Percentiles rank a stretch among this genome's conserved stretches.
Evolutionary conservation across 306 rosid species (phyloP).

Genomic region (Cicer cuneatum): DNA sequence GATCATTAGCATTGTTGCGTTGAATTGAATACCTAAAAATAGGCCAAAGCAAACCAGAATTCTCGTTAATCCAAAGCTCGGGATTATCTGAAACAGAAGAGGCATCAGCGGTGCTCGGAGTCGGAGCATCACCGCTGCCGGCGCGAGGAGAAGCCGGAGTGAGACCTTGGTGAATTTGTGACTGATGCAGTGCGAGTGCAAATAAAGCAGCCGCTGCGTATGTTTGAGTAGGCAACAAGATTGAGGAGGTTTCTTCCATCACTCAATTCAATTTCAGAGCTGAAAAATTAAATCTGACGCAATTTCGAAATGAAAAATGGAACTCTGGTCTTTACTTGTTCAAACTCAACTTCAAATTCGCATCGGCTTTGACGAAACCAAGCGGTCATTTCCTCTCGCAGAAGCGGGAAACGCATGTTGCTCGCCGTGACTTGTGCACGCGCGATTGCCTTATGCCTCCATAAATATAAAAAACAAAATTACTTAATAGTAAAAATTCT

Average conservation of each 20-base stretch:
- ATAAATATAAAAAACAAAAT: no score
- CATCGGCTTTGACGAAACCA: constrained; percentile 40
- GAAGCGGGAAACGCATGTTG: constrained; percentile 44
- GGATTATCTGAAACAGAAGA: constrained; percentile 48
- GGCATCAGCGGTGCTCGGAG: not conserved
- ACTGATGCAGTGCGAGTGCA: constrained; percentile 59
- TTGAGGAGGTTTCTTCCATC: constrained; percentile 54
- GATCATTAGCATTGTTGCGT: not conserved
- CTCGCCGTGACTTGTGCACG: constrained; percentile 30
- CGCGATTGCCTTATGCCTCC: not conserved
- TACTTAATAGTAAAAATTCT: no score
- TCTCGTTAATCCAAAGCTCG: constrained; percentile 56
- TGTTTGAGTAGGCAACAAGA: constrained; percentile 50
- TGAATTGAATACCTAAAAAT: constrained; percentile 54
- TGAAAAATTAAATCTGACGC: constrained; percentile 1
- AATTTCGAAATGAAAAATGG: not conserved
- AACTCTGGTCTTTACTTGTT: constrained; percentile 25
- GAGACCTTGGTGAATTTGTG: constrained; percentile 54
- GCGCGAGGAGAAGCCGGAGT: constrained; percentile 18
- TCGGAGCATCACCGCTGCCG: not conserved
- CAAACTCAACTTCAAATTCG: constrained; percentile 46
- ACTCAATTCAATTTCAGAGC: not conserved
- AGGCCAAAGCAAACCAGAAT: constrained; percentile 57
- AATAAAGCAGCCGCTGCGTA: constrained; percentile 62
- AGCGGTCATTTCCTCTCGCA: constrained; percentile 40